These are phyloP conservation scores for Emmonsia crescens DNA, from an alignment of 2,329 filamentous ascomycete species.

Conservation along the genomic window DNA sequence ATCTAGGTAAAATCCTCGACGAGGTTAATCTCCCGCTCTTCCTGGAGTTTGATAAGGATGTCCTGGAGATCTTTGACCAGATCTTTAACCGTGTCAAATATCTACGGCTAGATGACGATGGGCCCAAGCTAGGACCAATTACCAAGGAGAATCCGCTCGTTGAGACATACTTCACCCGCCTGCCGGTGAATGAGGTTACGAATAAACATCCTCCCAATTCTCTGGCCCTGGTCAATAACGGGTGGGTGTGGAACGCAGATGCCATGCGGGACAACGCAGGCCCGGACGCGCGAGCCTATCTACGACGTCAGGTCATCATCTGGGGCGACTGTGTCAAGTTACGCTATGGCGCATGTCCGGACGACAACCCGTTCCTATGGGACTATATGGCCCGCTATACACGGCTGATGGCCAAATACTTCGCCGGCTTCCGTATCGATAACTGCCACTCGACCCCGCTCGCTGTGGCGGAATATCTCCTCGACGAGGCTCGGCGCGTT, in stretches of 20 bases:
- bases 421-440: slow-evolving; percentile 90
- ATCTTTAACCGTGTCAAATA: slow-evolving; percentile 93
- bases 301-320: slow-evolving; percentile 91
- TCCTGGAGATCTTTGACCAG: slow-evolving; percentile 75
- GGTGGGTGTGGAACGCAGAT: slow-evolving; percentile 98
- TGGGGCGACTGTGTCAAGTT: slow-evolving; percentile 99
- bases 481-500: slow-evolving; percentile 83
- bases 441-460: slow-evolving; percentile 96
- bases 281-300: slow-evolving; percentile 77
- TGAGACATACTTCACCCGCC: slow-evolving; percentile 87
- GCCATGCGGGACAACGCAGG: slow-evolving; percentile 90
- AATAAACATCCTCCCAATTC: slow-evolving; percentile 64
- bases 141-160: slow-evolving; percentile 68
- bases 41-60: slow-evolving; percentile 78
- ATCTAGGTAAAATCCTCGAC: slow-evolving; percentile 56
- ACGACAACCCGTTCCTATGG: slow-evolving; percentile 92
- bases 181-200: slow-evolving; percentile 69
- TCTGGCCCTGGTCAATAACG: slow-evolving; percentile 83
- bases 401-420: slow-evolving; percentile 84
- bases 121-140: slow-evolving; percentile 75
- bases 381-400: slow-evolving; percentile 93
- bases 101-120: slow-evolving; percentile 80
- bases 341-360: slow-evolving; percentile 66
- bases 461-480: slow-evolving; percentile 85
- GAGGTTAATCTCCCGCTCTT: slow-evolving; percentile 83